Evolutionary conservation across 2,329 filamentous ascomycete genomes (phyloP).

Genomic region (Alternaria postmessia): DNA sequence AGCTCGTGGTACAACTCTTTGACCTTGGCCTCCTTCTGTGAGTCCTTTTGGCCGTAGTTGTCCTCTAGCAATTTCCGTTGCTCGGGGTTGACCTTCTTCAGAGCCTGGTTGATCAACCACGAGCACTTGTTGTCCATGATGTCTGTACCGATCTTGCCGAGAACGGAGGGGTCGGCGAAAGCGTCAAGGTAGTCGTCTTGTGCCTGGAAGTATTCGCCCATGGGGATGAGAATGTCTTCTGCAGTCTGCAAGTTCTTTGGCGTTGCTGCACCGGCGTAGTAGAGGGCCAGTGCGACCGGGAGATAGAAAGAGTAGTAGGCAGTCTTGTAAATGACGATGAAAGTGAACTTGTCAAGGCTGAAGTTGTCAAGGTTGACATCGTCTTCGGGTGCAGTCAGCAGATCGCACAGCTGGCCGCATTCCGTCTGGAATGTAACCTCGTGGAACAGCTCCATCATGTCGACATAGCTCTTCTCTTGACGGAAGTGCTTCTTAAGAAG

Average conservation of each 20-base stretch:
- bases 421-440: constrained; percentile 94
- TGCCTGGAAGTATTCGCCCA: constrained; percentile 99
- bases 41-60: constrained; percentile 94
- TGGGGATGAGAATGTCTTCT: constrained; percentile 90
- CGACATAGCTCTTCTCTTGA: constrained; percentile 83
- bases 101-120: constrained; percentile 95
- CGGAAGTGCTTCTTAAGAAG: constrained; percentile 95
- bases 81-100: constrained; percentile 79
- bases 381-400: constrained; percentile 95
- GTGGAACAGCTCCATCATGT: constrained; percentile 95
- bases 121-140: constrained; percentile 99
- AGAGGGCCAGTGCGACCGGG: constrained; percentile 87
- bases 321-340: constrained; percentile 99
- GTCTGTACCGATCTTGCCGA: constrained; percentile 98
- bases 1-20: constrained; percentile 91
- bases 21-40: constrained; percentile 79
- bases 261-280: constrained; percentile 85
- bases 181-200: constrained; percentile 99
- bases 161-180: constrained; percentile 88
- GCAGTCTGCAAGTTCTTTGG: constrained; percentile 88
- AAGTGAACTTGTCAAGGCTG: constrained; percentile 91
- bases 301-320: constrained; percentile 99
- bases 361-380: constrained; percentile 93
- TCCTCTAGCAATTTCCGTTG: constrained; percentile 88
- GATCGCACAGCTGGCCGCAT: constrained; percentile 90